Base-by-base conservation (phyloP, 768 basidiomycete genomes). In the Boletus reticuloceps region DNA sequence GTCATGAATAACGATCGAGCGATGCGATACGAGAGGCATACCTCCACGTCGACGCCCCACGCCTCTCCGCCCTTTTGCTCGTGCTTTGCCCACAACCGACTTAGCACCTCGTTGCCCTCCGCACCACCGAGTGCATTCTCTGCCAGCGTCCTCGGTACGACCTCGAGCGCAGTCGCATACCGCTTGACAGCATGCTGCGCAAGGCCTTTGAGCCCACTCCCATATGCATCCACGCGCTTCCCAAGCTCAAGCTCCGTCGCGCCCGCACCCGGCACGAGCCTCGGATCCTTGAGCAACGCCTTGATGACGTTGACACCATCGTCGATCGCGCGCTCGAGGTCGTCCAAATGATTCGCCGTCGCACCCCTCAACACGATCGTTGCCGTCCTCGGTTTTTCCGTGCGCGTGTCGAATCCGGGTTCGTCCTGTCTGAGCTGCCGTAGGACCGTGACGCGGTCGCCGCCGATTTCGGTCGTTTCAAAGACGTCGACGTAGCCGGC, bases 281-380 rank as follows among this genome's bases (percentile, higher is more conserved):
- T 77, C 27, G 86, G 79, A 64, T 99, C 96, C 69, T 95, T 94
- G 65, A 99, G 73, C 59, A 99, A 71, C 29, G 89, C 81, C 73
- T 98, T 94, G 75, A 99, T 89, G 41, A 96, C 96, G 73, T 91
- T 94, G 59, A 95, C 94, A 27, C 96, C 97, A 64, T 98, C 95
- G 68, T 98, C 97, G 45, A 99, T 79, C 29, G 96, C 94, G 27
- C 97, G 83, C 72, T 99, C 96, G 34, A 99, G 82, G 70, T 98
- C 97, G 67, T 99, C 97, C 46, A 98, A 74, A 60, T 86, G 86
- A 74, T 98, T 98, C 47, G 90, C 82, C 1, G 97, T 99, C 32
- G 97, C 96, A 1, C 97, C 97, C 14, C 97, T 84, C 41, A 99
- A 77, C 19, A 99, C 92, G 71, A 99, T 90, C 16, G 96, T 99